phyloP scores from a whole-genome alignment of 192 early-diverging fungal species.

The Coemansia sp. region DNA sequence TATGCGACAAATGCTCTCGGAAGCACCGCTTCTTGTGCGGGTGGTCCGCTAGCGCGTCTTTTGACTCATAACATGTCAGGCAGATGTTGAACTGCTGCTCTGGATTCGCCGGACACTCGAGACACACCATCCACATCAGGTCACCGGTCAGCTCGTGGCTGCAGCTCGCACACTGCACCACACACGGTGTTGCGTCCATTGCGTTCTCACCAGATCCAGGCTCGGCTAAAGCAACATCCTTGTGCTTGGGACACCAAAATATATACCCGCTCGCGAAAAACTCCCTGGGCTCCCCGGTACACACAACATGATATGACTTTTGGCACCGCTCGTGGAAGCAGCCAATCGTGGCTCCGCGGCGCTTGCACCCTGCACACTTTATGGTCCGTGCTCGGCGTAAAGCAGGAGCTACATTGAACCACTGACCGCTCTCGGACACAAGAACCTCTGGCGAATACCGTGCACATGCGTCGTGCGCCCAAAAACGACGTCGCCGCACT shows the following conservation, averaged over 20 bases:
- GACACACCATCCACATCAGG: constrained; percentile 51
- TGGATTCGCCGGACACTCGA: constrained; percentile 36
- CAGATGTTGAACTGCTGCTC: constrained; percentile 32
- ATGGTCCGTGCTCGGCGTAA: constrained; percentile 68
- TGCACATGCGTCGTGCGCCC: constrained; percentile 85
- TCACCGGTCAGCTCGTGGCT: constrained; percentile 23
- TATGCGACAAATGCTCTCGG: constrained; percentile 41
- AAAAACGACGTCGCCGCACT: constrained; percentile 60
- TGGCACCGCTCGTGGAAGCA: constrained; percentile 84
- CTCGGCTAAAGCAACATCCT: constrained; percentile 21
- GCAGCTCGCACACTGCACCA: constrained; percentile 49
- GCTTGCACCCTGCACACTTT: constrained; percentile 71
- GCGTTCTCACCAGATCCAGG: background rate
- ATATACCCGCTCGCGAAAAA: constrained; percentile 77
- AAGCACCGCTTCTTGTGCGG: constrained; percentile 55
- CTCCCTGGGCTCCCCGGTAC: constrained; percentile 66
- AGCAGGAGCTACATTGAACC: constrained; percentile 84
- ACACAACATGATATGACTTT: constrained; percentile 78
- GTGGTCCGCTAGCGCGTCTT: constrained; percentile 39
- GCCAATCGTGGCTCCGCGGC: constrained; percentile 80
- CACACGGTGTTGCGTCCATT: constrained; percentile 17
- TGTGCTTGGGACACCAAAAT: constrained; percentile 86
- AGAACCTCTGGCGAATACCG: constrained; percentile 83
- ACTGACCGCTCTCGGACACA: constrained; percentile 60
- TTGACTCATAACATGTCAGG: constrained; percentile 48